Percentiles rank a stretch among this genome's conserved stretches.
Conservation (phyloP, 352 stramenopile genomes). For the Phytophthora pini region DNA sequence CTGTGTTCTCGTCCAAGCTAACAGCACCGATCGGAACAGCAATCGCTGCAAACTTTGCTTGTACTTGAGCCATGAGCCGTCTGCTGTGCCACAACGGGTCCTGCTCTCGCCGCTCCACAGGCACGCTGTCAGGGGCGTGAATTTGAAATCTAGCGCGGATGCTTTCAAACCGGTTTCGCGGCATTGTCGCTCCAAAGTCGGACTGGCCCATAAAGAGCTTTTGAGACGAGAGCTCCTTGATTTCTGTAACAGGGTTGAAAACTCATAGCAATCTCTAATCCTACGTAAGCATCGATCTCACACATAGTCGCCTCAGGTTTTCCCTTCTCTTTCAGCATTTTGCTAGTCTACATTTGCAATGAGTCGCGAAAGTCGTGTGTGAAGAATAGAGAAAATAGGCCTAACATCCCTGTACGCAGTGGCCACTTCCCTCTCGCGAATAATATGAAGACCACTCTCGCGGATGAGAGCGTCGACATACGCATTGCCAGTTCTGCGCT, state of each 20-base stretch:
- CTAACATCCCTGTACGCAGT: slow-evolving; percentile 11
- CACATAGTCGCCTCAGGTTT: not conserved
- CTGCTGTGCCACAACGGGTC: slow-evolving; percentile 16
- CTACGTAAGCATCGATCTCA: slow-evolving; percentile 14
- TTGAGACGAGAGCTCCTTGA: slow-evolving; percentile 19
- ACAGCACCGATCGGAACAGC: slow-evolving; percentile 5
- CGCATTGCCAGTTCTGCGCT: not conserved
- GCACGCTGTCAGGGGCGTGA: slow-evolving; percentile 3
- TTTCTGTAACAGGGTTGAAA: slow-evolving; percentile 13
- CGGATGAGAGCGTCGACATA: slow-evolving; percentile 5
- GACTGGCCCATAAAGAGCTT: slow-evolving; percentile 11
- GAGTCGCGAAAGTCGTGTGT: not conserved
- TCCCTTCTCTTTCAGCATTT: slow-evolving; percentile 9
- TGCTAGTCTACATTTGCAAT: slow-evolving; percentile 8
- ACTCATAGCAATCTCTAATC: slow-evolving; percentile 14
- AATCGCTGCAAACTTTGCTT: slow-evolving; percentile 3
- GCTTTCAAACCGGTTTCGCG: slow-evolving; percentile 7
- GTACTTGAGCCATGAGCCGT: not conserved
- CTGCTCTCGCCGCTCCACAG: not conserved
- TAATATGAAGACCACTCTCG: not conserved
- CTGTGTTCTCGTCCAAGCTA: not conserved
- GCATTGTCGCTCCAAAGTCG: slow-evolving; percentile 4
- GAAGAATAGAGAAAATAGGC: slow-evolving; percentile 9
- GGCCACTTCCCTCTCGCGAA: slow-evolving; percentile 9
- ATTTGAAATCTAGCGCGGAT: slow-evolving; percentile 12